Conservation (phyloP, 2,329 filamentous ascomycete species). For the Beauveria pseudobassiana region DNA sequence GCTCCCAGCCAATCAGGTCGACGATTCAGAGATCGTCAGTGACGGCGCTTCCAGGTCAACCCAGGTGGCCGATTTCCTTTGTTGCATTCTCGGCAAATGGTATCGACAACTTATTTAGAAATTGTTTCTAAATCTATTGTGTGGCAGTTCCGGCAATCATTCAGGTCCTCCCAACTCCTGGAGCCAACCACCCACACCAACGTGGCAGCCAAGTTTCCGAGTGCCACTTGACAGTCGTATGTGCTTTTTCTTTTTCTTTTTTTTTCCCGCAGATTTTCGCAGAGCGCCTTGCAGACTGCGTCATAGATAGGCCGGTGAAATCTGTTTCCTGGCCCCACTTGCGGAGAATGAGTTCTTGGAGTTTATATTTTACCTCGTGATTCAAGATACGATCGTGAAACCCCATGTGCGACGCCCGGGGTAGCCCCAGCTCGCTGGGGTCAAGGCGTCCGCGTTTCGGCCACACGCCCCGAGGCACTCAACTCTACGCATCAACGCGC, state of each 20-base stretch:
- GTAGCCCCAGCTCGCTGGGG: not conserved
- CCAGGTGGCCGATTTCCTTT: not conserved
- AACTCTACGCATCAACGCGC: no score
- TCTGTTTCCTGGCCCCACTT: not conserved
- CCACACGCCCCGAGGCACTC: not conserved
- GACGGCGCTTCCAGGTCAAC: slow-evolving; percentile 2
- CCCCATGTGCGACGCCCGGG: slow-evolving; percentile 4
- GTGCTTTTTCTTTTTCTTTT: no score
- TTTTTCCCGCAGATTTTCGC: no score
- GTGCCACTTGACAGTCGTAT: no score
- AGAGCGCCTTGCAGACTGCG: not conserved
- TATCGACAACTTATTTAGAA: not conserved
- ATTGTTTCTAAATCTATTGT: not conserved
- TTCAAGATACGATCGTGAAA: slow-evolving; percentile 2
- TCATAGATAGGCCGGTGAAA: no score
- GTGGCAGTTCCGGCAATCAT: not conserved
- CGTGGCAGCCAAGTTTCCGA: not conserved
- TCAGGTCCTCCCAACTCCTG: no score
- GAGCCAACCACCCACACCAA: not conserved
- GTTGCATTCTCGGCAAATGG: not conserved
- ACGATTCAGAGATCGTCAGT: not conserved
- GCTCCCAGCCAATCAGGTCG: not conserved
- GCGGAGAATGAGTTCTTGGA: not conserved
- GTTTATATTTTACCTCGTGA: not conserved
- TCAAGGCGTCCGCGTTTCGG: not conserved